Conservation (phyloP, 2,329 filamentous ascomycete species). For the Claviceps sp. region DNA sequence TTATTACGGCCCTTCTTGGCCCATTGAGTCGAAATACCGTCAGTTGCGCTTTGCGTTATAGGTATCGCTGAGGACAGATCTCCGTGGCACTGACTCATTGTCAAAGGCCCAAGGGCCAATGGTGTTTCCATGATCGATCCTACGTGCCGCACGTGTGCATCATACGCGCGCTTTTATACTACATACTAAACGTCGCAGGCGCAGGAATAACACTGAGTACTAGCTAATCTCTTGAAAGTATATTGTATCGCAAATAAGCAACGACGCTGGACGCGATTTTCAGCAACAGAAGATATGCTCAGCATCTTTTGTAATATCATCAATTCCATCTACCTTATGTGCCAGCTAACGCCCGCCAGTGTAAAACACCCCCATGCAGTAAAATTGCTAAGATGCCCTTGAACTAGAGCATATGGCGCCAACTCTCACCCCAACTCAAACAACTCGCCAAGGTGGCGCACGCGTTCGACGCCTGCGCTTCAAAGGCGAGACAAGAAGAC, state of each 20-base stretch:
- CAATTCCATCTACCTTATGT: conserved; percentile 10
- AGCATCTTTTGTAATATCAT: conserved; percentile 5
- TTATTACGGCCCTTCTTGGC: too few relatives aligned
- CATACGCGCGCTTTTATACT: too few relatives aligned
- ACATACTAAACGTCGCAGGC: not conserved
- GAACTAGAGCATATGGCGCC: not conserved
- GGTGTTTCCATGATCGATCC: too few relatives aligned
- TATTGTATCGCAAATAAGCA: not conserved
- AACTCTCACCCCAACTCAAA: not conserved
- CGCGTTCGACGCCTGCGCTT: not conserved
- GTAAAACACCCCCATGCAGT: not conserved
- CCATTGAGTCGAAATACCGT: too few relatives aligned
- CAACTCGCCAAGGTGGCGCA: not conserved
- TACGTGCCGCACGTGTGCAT: too few relatives aligned
- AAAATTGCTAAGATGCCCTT: not conserved
- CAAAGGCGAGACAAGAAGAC: not conserved
- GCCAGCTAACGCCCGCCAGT: conserved; percentile 9
- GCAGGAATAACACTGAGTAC: not conserved
- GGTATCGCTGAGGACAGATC: too few relatives aligned
- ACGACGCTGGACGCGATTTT: not conserved
- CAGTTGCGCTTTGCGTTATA: too few relatives aligned
- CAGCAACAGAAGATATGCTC: not conserved
- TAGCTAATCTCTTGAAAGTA: not conserved
- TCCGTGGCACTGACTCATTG: too few relatives aligned
- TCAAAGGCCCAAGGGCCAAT: too few relatives aligned